Evolutionary conservation across 176 grass and related monocot genomes (phyloP).

Genomic region (Carex pumila): DNA sequence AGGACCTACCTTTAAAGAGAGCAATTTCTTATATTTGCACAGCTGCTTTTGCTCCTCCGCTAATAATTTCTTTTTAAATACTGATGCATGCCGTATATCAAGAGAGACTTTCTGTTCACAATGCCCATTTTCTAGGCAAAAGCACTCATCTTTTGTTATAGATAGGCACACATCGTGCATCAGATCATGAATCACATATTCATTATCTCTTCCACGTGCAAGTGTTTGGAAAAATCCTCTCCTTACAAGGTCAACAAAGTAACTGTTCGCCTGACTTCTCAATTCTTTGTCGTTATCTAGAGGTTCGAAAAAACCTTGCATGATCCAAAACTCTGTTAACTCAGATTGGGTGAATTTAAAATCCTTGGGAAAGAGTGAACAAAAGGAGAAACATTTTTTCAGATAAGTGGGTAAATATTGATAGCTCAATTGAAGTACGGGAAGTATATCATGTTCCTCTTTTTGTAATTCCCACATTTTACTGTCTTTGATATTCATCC

Average conservation of each 20-base stretch:
- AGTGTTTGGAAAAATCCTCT: too few relatives aligned
- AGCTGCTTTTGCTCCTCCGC: neutral
- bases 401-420: conserved; percentile 29
- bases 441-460: conserved; percentile 26
- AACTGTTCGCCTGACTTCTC: too few relatives aligned
- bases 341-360: neutral
- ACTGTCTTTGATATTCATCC: conserved; percentile 16
- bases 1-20: neutral
- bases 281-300: too few relatives aligned
- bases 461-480: conserved; percentile 26
- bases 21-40: neutral
- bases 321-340: neutral
- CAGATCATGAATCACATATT: too few relatives aligned
- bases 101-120: neutral
- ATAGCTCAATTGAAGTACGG: conserved; percentile 41
- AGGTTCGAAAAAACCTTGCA: neutral
- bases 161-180: too few relatives aligned
- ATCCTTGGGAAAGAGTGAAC: conserved; percentile 32
- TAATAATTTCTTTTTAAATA: neutral
- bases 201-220: too few relatives aligned
- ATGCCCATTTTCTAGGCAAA: neutral
- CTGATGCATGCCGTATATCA: neutral
- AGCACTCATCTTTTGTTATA: too few relatives aligned
- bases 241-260: too few relatives aligned
- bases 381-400: conserved; percentile 37